phyloP scores from a whole-genome alignment of 768 basidiomycete genomes.

The Xanthoconium stramineum region DNA sequence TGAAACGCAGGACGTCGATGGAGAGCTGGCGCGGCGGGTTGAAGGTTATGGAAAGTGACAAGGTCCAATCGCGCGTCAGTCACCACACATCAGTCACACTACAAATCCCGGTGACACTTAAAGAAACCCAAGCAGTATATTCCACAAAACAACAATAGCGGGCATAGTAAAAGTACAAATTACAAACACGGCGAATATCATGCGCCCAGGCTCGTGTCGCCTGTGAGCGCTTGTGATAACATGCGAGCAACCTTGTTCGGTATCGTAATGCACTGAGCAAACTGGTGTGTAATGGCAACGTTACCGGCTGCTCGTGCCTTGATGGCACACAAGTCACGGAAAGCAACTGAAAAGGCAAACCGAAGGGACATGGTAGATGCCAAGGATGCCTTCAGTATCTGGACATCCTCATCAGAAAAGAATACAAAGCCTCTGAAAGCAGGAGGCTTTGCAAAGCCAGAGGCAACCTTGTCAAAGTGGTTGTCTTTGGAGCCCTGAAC shows the following conservation, averaged over 20 bases:
- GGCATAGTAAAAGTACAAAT: background rate
- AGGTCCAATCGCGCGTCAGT: background rate
- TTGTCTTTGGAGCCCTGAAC: background rate
- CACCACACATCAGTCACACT: background rate
- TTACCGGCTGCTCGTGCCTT: conserved; percentile 44
- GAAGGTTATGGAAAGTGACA: conserved; percentile 7
- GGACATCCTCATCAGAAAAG: conserved; percentile 35
- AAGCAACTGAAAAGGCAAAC: conserved; percentile 58
- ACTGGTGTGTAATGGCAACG: conserved; percentile 18
- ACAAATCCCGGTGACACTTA: background rate
- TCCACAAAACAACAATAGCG: background rate
- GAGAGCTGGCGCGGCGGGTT: conserved; percentile 3
- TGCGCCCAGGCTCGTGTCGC: background rate
- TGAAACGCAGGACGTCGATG: conserved; percentile 11
- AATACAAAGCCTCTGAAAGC: conserved; percentile 18
- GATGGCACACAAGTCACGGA: conserved; percentile 48
- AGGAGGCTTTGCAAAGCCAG: conserved; percentile 27
- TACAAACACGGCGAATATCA: background rate
- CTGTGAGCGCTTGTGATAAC: conserved; percentile 14
- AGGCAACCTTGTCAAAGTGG: conserved; percentile 25
- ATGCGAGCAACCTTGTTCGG: conserved; percentile 17
- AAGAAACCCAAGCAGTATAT: background rate
- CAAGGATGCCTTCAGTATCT: conserved; percentile 49
- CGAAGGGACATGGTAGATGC: conserved; percentile 37
- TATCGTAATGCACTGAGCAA: conserved; percentile 25